Base-by-base conservation (phyloP, 306 rosid genomes). In the Parietaria judaica region DNA sequence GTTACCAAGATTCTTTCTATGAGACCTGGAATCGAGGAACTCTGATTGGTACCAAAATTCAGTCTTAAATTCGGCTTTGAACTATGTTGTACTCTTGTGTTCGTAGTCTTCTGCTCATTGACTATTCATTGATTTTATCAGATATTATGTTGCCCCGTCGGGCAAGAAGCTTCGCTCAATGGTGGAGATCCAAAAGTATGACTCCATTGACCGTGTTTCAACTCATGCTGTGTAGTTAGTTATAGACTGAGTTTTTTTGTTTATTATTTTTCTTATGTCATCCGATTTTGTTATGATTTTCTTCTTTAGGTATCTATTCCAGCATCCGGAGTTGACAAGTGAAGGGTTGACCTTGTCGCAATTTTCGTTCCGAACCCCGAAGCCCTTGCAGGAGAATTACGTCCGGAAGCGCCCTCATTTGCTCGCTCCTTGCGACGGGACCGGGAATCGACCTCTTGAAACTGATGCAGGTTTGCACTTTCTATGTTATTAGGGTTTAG, bases 81-180 rank as follows among this genome's bases (percentile, higher is more conserved):
- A 38, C 12, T 39, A 43, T 35, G 31, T 23, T 23, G 31, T 23
- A 23, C 31, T 23, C 31, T 23, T 23, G 31, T 23, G 31, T 2
- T 23, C 31, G 31, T 23, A 38, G 37, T 23, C 44, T 14, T 61
- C 47, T 44, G 45, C 53, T 15, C 56, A 56, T 37, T 49, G 14
- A 15, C 9, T 11, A 15, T 61, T 44, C 69, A 45, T 57, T 53
- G 49, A 47, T 67, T 66, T 70, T 23, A 2, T 74, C 92, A 92
- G 96, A 74, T 92, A 88, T 53, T 92, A 92, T 66, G 68, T 65
- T 10, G 88, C 96, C 37, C 99, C 99, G 54, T 66, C 94, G 7
- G 96, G 99, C 55, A 92, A 86, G 94, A 82, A 60, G 60, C 88
- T 92, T 50, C 95, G 99, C 51, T 92, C 99, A 5, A 82, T 71